phyloP scores from a whole-genome alignment of 2,329 filamentous ascomycete genomes.

The Penicillium griseofulvum region DNA sequence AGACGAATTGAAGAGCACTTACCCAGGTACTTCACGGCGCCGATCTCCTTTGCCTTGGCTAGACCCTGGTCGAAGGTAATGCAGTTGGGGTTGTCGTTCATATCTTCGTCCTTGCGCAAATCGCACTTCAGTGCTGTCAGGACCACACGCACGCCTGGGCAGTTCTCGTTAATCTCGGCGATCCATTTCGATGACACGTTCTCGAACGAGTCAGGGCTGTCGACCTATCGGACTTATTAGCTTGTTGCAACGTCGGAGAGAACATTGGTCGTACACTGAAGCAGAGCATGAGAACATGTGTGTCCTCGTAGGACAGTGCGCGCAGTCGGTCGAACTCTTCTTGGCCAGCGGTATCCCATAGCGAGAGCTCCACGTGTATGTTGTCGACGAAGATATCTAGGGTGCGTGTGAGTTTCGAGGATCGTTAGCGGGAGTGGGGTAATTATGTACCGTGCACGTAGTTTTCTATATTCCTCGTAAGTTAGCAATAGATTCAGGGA shows the following conservation, averaged over 20 bases:
- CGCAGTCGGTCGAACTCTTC: conserved; percentile 98
- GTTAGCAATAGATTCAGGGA: conserved; percentile 12
- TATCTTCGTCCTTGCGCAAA: conserved; percentile 73
- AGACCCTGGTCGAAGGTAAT: conserved; percentile 91
- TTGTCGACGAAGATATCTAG: conserved; percentile 96
- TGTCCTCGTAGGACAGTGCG: conserved; percentile 96
- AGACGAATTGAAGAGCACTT: conserved; percentile 23
- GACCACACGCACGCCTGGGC: conserved; percentile 89
- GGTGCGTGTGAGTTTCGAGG: conserved; percentile 20
- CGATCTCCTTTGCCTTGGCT: conserved; percentile 86
- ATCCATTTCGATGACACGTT: conserved; percentile 99
- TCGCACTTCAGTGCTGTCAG: conserved; percentile 97
- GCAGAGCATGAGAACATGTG: conserved; percentile 97
- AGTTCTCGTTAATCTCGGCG: conserved; percentile 96
- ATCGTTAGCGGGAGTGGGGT: not conserved
- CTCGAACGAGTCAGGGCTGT: conserved; percentile 92
- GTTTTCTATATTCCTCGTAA: conserved; percentile 63
- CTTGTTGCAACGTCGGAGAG: not conserved
- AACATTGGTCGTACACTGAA: conserved; percentile 64
- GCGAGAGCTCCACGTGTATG: conserved; percentile 91
- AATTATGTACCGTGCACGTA: conserved; percentile 80
- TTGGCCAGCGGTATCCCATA: conserved; percentile 98
- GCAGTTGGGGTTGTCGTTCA: conserved; percentile 61
- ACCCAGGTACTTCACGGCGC: conserved; percentile 87
- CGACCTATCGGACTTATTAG: conserved; percentile 54